Evolutionary conservation across 1,139 yeast genomes (phyloP).

Genomic region (Candida tetrigidarum): DNA sequence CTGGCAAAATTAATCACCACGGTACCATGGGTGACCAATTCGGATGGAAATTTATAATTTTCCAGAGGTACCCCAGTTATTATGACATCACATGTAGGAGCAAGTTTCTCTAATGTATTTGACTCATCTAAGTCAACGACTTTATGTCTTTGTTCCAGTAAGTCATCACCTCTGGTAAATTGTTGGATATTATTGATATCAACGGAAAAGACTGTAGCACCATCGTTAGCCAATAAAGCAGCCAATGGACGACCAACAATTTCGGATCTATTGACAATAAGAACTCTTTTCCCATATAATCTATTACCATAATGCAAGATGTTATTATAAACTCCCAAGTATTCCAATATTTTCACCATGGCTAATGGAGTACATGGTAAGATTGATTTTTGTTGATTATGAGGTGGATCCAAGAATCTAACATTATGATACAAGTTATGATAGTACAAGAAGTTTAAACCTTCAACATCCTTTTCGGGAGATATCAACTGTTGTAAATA

Average conservation of each 20-base stretch:
- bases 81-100: constrained; percentile 82
- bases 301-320: constrained; percentile 88
- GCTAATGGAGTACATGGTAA: constrained; percentile 98
- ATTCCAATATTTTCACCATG: constrained; percentile 89
- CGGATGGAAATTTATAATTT: constrained; percentile 82
- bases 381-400: constrained; percentile 76
- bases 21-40: constrained; percentile 82
- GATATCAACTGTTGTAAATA: constrained; percentile 90
- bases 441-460: constrained; percentile 86
- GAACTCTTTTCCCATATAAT: constrained; percentile 87
- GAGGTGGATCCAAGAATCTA: constrained; percentile 73
- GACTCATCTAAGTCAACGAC: constrained; percentile 66
- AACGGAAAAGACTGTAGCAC: constrained; percentile 93
- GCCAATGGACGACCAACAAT: constrained; percentile 98
- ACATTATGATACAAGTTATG: constrained; percentile 94
- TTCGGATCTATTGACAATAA: constrained; percentile 91
- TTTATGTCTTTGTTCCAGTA: constrained; percentile 80
- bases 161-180: constrained; percentile 93
- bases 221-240: constrained; percentile 94
- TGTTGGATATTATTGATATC: constrained; percentile 88
- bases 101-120: constrained; percentile 60
- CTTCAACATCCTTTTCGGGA: constrained; percentile 93
- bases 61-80: constrained; percentile 95
- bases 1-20: constrained; percentile 90
- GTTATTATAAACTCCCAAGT: constrained; percentile 82